Evolutionary conservation across 2,329 filamentous ascomycete species (phyloP).

Genomic region (Fusarium verrucosum): DNA sequence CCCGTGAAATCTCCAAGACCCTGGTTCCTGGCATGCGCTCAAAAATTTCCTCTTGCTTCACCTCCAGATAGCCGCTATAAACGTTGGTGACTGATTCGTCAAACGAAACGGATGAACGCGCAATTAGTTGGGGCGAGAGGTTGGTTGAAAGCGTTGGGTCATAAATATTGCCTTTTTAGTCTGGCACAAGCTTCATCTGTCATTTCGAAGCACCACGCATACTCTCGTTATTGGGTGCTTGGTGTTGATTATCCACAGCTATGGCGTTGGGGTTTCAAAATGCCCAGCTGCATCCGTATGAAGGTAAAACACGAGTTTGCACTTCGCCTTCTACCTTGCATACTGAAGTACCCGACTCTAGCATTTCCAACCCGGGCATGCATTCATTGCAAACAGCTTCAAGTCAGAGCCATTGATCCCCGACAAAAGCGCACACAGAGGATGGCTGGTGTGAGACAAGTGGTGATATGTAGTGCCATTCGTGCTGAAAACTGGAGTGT

Average conservation of each 20-base stretch:
- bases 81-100: constrained; percentile 12
- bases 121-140: neutral
- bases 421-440: neutral
- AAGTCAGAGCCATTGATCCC: constrained; percentile 1
- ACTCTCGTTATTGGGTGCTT: constrained; percentile 20
- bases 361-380: constrained; percentile 3
- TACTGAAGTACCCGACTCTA: constrained; percentile 10
- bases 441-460: neutral
- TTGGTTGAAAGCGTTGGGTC: neutral
- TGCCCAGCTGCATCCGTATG: constrained; percentile 1
- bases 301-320: constrained; percentile 15
- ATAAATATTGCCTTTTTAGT: neutral
- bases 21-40: constrained; percentile 16
- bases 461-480: constrained; percentile 1
- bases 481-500: constrained; percentile 16
- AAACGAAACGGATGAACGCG: constrained; percentile 16
- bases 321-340: constrained; percentile 11
- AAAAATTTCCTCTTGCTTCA: constrained; percentile 4
- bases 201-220: constrained; percentile 2
- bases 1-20: constrained; percentile 25
- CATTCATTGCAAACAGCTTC: constrained; percentile 12
- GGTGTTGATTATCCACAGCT: constrained; percentile 19
- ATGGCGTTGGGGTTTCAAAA: constrained; percentile 23
- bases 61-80: constrained; percentile 19
- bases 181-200: neutral